Conservation (phyloP, 345 rosid species). For the Eucalyptus dawsonii region DNA sequence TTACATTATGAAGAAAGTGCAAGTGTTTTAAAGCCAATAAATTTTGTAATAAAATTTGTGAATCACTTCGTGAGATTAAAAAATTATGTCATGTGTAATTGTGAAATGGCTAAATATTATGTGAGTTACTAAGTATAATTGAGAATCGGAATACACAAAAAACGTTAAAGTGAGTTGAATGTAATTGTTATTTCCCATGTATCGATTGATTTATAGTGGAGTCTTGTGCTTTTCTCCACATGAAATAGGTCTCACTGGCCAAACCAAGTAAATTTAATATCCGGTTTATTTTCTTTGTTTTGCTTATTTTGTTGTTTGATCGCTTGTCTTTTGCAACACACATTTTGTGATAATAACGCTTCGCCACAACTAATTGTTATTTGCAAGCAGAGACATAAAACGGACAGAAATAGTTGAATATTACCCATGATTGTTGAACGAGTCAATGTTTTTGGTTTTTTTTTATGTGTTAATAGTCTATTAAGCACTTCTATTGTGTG, state of each 20-base stretch:
- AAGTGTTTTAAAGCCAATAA: background rate
- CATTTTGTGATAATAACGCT: accelerated
- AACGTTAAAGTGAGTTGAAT: background rate
- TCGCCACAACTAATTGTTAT: background rate
- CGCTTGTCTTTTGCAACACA: background rate
- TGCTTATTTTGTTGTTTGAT: background rate
- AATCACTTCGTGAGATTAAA: background rate
- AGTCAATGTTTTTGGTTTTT: no score
- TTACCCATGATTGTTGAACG: no score
- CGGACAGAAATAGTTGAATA: background rate
- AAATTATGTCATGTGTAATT: background rate
- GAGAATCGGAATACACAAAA: background rate
- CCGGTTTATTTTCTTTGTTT: background rate
- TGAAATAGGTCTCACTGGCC: background rate
- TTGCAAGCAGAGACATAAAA: background rate
- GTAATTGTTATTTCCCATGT: background rate
- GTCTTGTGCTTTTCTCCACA: background rate
- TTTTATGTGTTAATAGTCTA: no score
- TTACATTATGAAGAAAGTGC: background rate
- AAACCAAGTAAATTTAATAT: background rate
- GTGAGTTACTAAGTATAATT: background rate
- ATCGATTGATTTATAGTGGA: background rate
- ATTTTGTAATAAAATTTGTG: background rate
- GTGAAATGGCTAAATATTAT: background rate
- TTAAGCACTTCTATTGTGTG: no score